Conservation (phyloP, 495 filamentous ascomycete species). For the Penicillium mononematosum region DNA sequence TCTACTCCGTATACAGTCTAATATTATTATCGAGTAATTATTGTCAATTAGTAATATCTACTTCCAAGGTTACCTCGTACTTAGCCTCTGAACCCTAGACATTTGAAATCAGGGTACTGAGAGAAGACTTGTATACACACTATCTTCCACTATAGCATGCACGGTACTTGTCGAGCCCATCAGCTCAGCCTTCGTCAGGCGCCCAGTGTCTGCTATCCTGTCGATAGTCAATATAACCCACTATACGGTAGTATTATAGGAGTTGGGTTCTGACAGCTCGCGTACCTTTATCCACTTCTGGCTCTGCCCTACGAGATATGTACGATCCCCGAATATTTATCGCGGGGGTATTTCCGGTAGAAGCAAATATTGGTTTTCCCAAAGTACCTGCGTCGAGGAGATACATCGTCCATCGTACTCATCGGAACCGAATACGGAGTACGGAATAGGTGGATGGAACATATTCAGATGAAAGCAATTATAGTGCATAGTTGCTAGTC, state of each 20-base stretch:
- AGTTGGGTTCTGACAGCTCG: conserved; percentile 11
- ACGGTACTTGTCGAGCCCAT: not conserved
- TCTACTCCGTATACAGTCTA: not conserved
- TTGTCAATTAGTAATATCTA: not conserved
- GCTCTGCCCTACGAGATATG: conserved; percentile 7
- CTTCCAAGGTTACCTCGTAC: not conserved
- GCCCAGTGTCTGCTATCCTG: not conserved
- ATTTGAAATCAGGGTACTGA: not conserved
- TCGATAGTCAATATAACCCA: conserved; percentile 5
- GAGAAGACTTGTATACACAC: not conserved
- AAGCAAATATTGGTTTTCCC: not conserved
- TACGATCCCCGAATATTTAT: not conserved
- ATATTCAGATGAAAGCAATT: conserved; percentile 1
- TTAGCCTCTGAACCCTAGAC: not conserved
- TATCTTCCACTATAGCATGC: not conserved
- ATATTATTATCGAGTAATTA: not conserved
- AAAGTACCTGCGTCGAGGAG: conserved; percentile 1
- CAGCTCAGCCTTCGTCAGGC: conserved; percentile 14
- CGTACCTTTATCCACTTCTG: not conserved
- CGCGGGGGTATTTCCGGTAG: not conserved
- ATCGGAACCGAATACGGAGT: not conserved
- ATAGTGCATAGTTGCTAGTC: not conserved
- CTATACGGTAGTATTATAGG: not conserved
- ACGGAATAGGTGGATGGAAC: not conserved
- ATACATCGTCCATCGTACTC: not conserved